Conservation (phyloP, 257 asterid genomes). For the Gentiana straminea region DNA sequence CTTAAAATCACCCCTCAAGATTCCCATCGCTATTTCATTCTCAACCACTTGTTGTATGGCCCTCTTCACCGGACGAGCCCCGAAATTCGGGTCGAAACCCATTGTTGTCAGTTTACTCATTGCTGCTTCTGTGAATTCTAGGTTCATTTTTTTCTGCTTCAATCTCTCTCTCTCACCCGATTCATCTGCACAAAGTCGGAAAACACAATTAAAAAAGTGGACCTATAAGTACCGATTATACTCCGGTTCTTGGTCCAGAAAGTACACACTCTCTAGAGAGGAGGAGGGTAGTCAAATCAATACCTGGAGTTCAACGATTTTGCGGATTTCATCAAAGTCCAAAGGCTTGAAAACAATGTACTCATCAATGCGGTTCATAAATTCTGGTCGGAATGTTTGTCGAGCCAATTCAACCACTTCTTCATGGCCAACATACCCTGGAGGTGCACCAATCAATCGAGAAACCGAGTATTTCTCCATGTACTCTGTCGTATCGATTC, state of each 20-base stretch:
- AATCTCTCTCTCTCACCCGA: constrained; percentile 65
- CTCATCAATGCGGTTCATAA: constrained; percentile 84
- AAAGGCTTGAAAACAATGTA: constrained; percentile 91
- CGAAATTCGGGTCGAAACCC: constrained; percentile 81
- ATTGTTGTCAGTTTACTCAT: constrained; percentile 41
- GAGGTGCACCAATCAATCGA: constrained; percentile 90
- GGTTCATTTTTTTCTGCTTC: constrained; percentile 62
- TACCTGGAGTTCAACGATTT: constrained; percentile 83
- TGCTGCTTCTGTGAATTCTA: constrained; percentile 48
- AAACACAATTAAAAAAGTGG: too few species aligned
- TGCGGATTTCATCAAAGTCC: constrained; percentile 51
- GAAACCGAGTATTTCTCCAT: constrained; percentile 97
- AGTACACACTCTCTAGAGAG: too few species aligned
- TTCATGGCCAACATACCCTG: constrained; percentile 90
- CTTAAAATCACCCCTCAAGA: constrained; percentile 54
- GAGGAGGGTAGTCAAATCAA: too few species aligned
- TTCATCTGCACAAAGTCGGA: constrained; percentile 40
- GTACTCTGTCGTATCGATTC: constrained; percentile 93
- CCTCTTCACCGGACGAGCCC: constrained; percentile 93
- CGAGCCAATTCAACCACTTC: constrained; percentile 89
- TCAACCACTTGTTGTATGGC: constrained; percentile 85
- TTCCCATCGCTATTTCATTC: constrained; percentile 74
- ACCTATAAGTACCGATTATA: too few species aligned
- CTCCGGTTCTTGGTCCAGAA: too few species aligned
- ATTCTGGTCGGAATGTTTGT: constrained; percentile 80